Evolutionary conservation across 228 moss, liverwort and hornwort species (phyloP).

Genomic region (Sphagnum fallax): DNA sequence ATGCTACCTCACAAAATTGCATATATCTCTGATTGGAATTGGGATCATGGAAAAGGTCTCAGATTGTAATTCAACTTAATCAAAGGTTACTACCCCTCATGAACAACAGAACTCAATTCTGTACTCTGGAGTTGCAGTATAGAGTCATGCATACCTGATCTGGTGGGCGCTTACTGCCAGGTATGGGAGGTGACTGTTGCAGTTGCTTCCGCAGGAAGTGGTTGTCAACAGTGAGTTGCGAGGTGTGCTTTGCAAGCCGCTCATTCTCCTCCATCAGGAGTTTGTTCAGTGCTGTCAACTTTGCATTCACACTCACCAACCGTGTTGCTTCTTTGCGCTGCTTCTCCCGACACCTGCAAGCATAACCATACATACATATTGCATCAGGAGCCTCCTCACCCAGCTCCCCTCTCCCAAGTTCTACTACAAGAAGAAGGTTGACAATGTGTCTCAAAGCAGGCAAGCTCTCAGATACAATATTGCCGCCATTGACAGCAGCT

Average conservation of each 20-base stretch:
- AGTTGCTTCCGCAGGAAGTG: slow-evolving; percentile 22
- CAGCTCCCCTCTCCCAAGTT: no score
- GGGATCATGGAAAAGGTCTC: neutral
- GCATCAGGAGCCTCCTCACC: no score
- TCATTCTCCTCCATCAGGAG: slow-evolving; percentile 66
- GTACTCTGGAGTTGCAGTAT: neutral
- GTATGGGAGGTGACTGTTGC: slow-evolving; percentile 9
- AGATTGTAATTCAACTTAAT: neutral
- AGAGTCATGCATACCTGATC: slow-evolving; percentile 8
- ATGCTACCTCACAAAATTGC: neutral
- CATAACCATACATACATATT: no score
- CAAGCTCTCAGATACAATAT: no score
- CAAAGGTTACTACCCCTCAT: neutral
- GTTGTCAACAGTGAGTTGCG: slow-evolving; percentile 25
- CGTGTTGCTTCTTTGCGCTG: slow-evolving; percentile 61
- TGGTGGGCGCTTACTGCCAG: slow-evolving; percentile 12
- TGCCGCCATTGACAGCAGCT: no score
- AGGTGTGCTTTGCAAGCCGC: slow-evolving; percentile 49
- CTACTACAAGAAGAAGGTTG: no score
- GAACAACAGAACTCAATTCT: neutral
- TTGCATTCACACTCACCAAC: slow-evolving; percentile 60
- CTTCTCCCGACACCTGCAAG: slow-evolving; percentile 54
- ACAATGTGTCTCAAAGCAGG: no score
- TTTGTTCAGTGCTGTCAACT: slow-evolving; percentile 60
- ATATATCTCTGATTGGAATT: neutral